These are phyloP conservation scores for Coemansia sp. DNA, from an alignment of 192 early-diverging fungal genomes.

Conservation along the genomic window DNA sequence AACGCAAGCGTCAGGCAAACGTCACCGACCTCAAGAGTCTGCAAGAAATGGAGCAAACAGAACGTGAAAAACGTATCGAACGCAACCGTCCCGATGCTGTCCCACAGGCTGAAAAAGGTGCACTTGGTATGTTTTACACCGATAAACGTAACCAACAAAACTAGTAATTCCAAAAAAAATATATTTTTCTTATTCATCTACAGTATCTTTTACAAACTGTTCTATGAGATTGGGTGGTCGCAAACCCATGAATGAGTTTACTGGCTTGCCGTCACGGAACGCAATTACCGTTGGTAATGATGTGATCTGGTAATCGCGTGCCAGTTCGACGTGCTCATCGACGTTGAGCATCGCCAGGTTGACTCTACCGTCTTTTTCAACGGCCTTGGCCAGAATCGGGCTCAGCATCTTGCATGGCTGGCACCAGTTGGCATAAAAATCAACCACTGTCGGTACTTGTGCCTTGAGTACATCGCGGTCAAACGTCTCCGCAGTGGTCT, in stretches of 20 bases:
- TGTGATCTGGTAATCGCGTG: slow-evolving; percentile 65
- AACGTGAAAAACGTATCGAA: slow-evolving; percentile 23
- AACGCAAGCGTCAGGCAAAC: slow-evolving; percentile 79
- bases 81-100: slow-evolving; percentile 22
- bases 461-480: slow-evolving; percentile 59
- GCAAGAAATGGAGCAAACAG: slow-evolving; percentile 32
- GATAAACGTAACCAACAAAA: slow-evolving; percentile 26
- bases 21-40: slow-evolving; percentile 70
- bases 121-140: slow-evolving; percentile 34
- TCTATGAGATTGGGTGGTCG: slow-evolving; percentile 43
- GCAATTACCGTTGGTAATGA: slow-evolving; percentile 75
- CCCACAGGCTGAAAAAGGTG: slow-evolving; percentile 41
- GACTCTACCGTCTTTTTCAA: slow-evolving; percentile 63
- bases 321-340: slow-evolving; percentile 64
- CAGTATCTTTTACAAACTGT: slow-evolving; percentile 60
- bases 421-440: slow-evolving; percentile 80
- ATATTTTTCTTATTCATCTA: slow-evolving; percentile 57
- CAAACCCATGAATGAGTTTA: slow-evolving; percentile 70
- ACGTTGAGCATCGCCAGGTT: slow-evolving; percentile 77
- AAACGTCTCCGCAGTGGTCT: slow-evolving; percentile 63
- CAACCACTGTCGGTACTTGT: slow-evolving; percentile 71
- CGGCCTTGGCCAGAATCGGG: slow-evolving; percentile 66
- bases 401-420: slow-evolving; percentile 78
- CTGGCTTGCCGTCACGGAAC: slow-evolving; percentile 63
- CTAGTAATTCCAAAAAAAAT: background rate